These are phyloP conservation scores for Clarireedia monteithiana DNA, from an alignment of 2,329 filamentous ascomycete species.

Conservation along the genomic window DNA sequence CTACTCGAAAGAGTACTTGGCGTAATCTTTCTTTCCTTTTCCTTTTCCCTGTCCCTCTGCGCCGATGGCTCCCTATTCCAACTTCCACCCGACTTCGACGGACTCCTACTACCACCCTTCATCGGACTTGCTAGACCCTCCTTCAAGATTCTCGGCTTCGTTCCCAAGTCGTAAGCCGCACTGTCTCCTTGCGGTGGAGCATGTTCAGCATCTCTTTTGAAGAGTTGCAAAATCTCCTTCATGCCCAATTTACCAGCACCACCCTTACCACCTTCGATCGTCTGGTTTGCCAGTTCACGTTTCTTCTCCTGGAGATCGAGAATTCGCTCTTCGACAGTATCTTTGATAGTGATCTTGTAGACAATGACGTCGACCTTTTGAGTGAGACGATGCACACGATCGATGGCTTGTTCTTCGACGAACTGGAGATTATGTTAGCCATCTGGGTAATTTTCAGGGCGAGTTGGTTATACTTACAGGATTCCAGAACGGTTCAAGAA, in stretches of 20 bases:
- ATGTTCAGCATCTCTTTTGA: slow-evolving; percentile 36
- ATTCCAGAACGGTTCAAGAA: slow-evolving; percentile 98
- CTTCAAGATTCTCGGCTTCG: slow-evolving; percentile 26
- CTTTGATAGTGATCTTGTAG: slow-evolving; percentile 83
- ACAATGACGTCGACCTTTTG: slow-evolving; percentile 92
- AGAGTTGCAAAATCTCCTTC: slow-evolving; percentile 88
- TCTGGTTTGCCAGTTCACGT: slow-evolving; percentile 79
- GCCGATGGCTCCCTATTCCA: slow-evolving; percentile 14
- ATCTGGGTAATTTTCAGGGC: background rate
- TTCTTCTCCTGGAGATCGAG: slow-evolving; percentile 93
- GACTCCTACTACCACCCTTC: slow-evolving; percentile 2
- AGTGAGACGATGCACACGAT: slow-evolving; percentile 95
- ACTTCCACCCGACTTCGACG: background rate
- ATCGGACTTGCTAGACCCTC: slow-evolving; percentile 10
- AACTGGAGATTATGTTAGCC: slow-evolving; percentile 45
- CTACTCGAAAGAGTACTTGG: slow-evolving; percentile 11
- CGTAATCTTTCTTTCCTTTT: slow-evolving; percentile 10
- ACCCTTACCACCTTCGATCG: slow-evolving; percentile 76
- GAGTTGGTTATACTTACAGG: slow-evolving; percentile 37
- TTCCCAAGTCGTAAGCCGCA: slow-evolving; percentile 18
- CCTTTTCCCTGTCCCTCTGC: background rate
- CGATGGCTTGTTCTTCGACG: slow-evolving; percentile 97
- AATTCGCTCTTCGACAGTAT: slow-evolving; percentile 89
- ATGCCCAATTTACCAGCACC: slow-evolving; percentile 75
- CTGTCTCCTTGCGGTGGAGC: slow-evolving; percentile 13